Evolutionary conservation across 768 basidiomycete genomes (phyloP), one percentile per base, ranked within the genome.

Genomic region (Hygrophoropsis aurantiaca): DNA sequence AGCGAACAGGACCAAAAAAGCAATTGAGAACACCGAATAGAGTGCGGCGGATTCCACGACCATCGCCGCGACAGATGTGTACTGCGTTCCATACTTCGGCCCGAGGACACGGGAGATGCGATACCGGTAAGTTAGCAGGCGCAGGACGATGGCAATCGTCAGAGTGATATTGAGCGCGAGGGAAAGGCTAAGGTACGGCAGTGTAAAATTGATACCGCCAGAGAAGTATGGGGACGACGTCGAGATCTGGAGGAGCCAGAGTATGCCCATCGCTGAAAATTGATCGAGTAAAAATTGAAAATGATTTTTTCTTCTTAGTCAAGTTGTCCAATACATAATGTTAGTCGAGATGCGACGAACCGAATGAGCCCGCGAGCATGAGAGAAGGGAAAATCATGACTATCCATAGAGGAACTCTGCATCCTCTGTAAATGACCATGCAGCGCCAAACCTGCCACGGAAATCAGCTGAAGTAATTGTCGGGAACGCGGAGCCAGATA

Each of bases 31-130:
- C 1, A 51, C 33, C 0, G 62, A 40, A 41, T 69, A 70, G 11
- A 63, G 36, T 1, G 60, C 50, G 2, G 71, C 66, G 9, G 65
- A 68, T 43, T 74, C 71, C 49, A 74, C 49, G 18, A 71, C 42
- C 61, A 73, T 70, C 18, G 58, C 47, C 1, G 54, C 41, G 0
- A 68, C 57, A 4, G 47, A 53, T 15, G 61, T 52, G 44, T 71
- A 73, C 7, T 47, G 27, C 13, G 13, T 7, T 6, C 27, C 27
- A 30, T 6, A 6, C 6, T 13, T 30, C 7, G 27, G 27, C 27
- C 27, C 27, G 13, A 7, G 13, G 7, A 30, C 6, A 7, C 27
- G 27, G 6, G 27, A 6, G 27, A 30, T 7, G 13, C 27, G 27
- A 30, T 13, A 13, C 6, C 27, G 27, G 6, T 30, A 13, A 13